These are phyloP conservation scores for Cyberlindnera bimundalis DNA, from an alignment of 805 yeast species.

Conservation along the genomic window DNA sequence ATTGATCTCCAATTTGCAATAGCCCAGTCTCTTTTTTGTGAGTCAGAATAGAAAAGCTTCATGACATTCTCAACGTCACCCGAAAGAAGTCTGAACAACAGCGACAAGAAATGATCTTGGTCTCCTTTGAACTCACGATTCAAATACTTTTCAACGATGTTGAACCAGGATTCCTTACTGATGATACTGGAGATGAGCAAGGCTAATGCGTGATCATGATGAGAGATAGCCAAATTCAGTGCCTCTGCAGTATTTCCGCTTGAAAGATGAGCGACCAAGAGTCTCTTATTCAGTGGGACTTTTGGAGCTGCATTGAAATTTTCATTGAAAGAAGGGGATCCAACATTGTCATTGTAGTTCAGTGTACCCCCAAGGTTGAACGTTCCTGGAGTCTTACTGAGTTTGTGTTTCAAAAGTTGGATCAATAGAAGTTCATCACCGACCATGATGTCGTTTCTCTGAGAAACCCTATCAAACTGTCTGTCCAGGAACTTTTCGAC, in stretches of 20 bases:
- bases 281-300: constrained; percentile 27
- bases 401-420: constrained; percentile 25
- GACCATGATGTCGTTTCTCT: constrained; percentile 36
- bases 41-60: constrained; percentile 41
- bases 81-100: constrained; percentile 58
- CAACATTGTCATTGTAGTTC: constrained; percentile 17
- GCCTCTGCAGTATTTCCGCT: constrained; percentile 70
- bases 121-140: constrained; percentile 42
- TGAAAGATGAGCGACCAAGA: constrained; percentile 55
- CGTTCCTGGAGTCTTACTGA: constrained; percentile 11
- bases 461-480: constrained; percentile 10
- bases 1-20: constrained; percentile 49
- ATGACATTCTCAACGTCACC: constrained; percentile 58
- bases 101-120: constrained; percentile 44
- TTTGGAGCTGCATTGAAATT: constrained; percentile 8
- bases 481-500: constrained; percentile 28
- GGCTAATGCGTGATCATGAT: constrained; percentile 76
- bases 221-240: constrained; percentile 53
- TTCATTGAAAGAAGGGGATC: constrained; percentile 3
- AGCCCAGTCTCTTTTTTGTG: constrained; percentile 45
- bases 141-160: constrained; percentile 56
- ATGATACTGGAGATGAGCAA: constrained; percentile 63
- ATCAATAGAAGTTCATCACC: constrained; percentile 71
- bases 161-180: constrained; percentile 58
- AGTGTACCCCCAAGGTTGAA: constrained; percentile 24